Base-by-base conservation (phyloP, 768 basidiomycete genomes). In the Kwoniella shandongensis region DNA sequence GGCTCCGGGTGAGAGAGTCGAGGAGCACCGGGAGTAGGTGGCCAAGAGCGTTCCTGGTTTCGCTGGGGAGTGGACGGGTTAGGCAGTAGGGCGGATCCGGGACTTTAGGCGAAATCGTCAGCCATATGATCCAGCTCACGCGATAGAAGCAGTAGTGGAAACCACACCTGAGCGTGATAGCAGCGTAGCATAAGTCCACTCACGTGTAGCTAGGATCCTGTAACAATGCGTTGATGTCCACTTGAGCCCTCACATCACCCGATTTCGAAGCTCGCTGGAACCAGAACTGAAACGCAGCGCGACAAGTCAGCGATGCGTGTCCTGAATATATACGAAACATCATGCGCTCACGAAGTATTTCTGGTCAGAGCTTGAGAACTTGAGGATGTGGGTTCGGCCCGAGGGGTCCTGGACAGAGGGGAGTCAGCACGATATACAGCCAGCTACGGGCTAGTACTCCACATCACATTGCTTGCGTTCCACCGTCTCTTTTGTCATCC, bases 321-420 rank as follows among this genome's bases (percentile, higher is more conserved):
- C 8, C 32, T 13, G 13, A 45, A 6, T 30, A 44, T 25, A 3
- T 20, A 38, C 23, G n/a, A 4, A n/a, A 18, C 13, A n/a, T 15
- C 4, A n/a, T 38, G 32, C 12, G 40, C 85, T 76, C 70, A 93
- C 91, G 75, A 96, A 94, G 75, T 92, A 88, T 61, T 85, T 84
- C 71, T 90, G 88, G 73, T 90, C 83, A 13, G 91, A 93, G 20
- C 88, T 91, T 0, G 87, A 86, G 79, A 96, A 94, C 77, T 88
- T 90, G 74, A 94, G 86, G 61, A 93, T 88, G 66, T 88, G 90
- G 4, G 87, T 85, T 59, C 90, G 80, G 5, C 88, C 89, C 29
- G 80, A 79, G 0, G 78, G 70, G 10, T 86, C 70, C 67, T 72
- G 38, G 5, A 23, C n/a, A 27, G n/a, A 32, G 18, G 4, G 13